These are phyloP conservation scores for Cutaneotrichosporon cutaneum DNA, from an alignment of 1,284 basidiomycete species.

Conservation along the genomic window DNA sequence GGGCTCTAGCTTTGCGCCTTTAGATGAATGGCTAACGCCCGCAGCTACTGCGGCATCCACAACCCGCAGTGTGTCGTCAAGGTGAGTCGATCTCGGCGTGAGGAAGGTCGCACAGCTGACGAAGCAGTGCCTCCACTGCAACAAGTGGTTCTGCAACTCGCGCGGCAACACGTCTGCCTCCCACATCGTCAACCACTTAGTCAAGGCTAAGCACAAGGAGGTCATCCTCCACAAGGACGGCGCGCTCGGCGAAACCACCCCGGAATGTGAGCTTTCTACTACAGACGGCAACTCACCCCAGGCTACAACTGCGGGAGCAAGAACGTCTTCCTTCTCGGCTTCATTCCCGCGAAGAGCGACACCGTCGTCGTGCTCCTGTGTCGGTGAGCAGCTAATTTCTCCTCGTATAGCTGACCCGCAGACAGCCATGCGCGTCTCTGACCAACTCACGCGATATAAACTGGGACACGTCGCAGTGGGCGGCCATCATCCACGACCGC, in stretches of 20 bases:
- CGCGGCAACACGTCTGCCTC: constrained; percentile 96
- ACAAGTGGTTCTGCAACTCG: constrained; percentile 99
- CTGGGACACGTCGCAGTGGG: constrained; percentile 98
- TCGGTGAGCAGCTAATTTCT: constrained; percentile 60
- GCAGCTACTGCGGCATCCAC: constrained; percentile 97
- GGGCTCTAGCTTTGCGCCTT: constrained; percentile 37
- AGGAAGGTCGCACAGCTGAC: constrained; percentile 13
- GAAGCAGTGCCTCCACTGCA: constrained; percentile 75
- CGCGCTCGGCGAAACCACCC: constrained; percentile 92
- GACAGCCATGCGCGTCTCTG: constrained; percentile 95
- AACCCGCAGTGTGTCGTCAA: constrained; percentile 96
- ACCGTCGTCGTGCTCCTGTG: constrained; percentile 98
- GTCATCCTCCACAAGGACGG: constrained; percentile 94
- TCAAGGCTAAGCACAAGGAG: constrained; percentile 98
- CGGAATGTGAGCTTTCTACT: constrained; percentile 66
- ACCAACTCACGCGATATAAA: constrained; percentile 87
- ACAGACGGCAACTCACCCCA: constrained; percentile 31
- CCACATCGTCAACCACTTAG: constrained; percentile 98
- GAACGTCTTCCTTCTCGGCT: constrained; percentile 98
- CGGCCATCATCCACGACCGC: constrained; percentile 95
- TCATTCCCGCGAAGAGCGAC: constrained; percentile 98
- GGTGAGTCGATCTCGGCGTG: constrained; percentile 40
- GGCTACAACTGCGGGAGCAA: constrained; percentile 98
- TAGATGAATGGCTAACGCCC: neutral
- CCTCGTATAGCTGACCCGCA: constrained; percentile 42